A percentile compares a stretch with the other conserved stretches of the same genome.
Evolutionary conservation across 352 stramenopile species (phyloP).

Genomic region (Pythium sukuiense): DNA sequence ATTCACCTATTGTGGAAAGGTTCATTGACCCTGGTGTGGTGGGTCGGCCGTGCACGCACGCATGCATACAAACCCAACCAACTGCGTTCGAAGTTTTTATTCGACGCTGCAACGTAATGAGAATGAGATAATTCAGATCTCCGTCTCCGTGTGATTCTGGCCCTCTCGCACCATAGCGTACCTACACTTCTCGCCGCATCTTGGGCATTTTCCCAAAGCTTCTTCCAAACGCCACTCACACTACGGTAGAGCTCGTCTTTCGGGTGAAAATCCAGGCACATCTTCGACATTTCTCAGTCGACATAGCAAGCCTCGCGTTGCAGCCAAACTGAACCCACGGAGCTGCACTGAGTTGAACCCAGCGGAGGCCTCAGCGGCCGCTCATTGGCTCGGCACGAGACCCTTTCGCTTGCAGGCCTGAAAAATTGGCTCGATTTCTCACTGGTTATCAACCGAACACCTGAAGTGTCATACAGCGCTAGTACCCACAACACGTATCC

Average conservation of each 20-base stretch:
- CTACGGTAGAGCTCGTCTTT: not conserved
- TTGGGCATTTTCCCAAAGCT: not conserved
- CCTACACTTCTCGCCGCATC: not conserved
- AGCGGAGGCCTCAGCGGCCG: not conserved
- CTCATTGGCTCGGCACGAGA: constrained; percentile 1
- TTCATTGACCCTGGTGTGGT: not conserved
- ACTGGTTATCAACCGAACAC: not conserved
- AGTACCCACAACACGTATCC: constrained; percentile 2
- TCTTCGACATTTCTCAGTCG: not conserved
- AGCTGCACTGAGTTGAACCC: not conserved
- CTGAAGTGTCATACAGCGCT: not conserved
- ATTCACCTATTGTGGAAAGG: not conserved
- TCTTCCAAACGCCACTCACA: not conserved
- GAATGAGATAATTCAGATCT: not conserved
- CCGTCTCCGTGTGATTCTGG: not conserved
- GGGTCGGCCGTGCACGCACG: not conserved
- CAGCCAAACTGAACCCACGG: not conserved
- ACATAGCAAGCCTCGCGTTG: not conserved
- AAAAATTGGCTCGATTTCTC: constrained; percentile 8
- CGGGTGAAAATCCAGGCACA: not conserved
- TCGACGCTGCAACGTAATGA: not conserved
- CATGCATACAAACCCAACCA: not conserved
- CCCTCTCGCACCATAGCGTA: not conserved
- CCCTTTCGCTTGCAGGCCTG: not conserved
- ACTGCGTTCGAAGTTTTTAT: not conserved